Evolutionary conservation across 2,329 filamentous ascomycete genomes (phyloP), one percentile per base, ranked within the genome.

Genomic region (Apiospora hydei): DNA sequence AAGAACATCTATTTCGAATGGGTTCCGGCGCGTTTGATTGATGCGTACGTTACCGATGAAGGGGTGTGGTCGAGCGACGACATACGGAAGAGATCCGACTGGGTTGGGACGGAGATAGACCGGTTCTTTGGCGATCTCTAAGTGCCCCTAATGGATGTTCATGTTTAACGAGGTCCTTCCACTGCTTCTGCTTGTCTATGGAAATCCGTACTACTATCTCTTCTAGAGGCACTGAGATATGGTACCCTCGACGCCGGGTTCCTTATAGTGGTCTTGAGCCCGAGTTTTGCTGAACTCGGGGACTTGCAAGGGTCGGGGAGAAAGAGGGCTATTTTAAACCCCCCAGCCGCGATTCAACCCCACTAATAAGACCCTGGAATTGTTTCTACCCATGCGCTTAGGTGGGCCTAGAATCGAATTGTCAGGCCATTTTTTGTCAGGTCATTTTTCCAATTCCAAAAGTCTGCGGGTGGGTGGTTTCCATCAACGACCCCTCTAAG

Each of bases 1-100:
- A 83, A 79, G 53, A 88, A 88, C 75, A 77, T 87, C n/a, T 90
- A 89, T 73, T 91, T 91, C 68, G 89, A 92, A 80, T 91, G 88
- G 89, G 83, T 91, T 57, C 84, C 87, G 1, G 77, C 84, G 0
- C 72, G 76, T 11, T 77, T 90, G 57, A 81, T 91, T 7, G 84
- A 90, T 76, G 79, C 80, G 0, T 91, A 89, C 75, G 79, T 90
- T 44, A 88, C 86, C 3, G 88, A 92, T 70, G 80, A 86, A 6
- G 89, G 89, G 0, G 76, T 84, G 41, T 83, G 81, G 80, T 80
- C 76, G 2, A 73, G 77, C 10, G 74, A 81, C 26, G 81, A 83
- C n/a, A 85, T 89, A 30, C 76, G 74, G 5, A 72, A 77, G 41
- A 81, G 81, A 70, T 87, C 87, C 0, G 73, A 75, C 6, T 78